Evolutionary conservation across 441 rosid genomes (phyloP), one percentile per base, ranked within the genome.

Genomic region (Manihot esculenta): DNA sequence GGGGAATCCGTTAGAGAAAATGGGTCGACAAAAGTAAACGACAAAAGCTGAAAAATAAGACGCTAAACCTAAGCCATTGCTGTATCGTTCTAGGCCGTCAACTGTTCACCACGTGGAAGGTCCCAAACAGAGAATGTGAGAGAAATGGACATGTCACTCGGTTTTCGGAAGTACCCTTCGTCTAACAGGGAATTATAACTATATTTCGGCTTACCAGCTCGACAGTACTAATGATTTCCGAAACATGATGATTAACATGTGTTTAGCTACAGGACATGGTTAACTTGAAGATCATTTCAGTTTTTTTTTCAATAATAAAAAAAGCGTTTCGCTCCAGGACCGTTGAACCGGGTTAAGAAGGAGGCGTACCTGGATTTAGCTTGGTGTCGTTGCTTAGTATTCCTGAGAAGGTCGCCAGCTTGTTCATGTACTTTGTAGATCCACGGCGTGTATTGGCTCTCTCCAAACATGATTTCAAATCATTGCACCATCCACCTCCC

Each of bases 401-500:
- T 70, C 99, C 99, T 0, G 89, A 82, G 82, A 94, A 94, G 60
- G 72, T 82, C 76, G 79, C 91, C n/a, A 67, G 63, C 67, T 89
- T 86, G 81, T 48, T 82, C 99, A 92, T 94, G 74, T 75, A 79
- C 73, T 67, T 86, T 7, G 97, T 86, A 20, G 99, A 94, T 68
- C 99, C 99, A 51, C 91, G 90, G 61, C 82, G 83, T 2, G 89
- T 88, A 35, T 79, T 72, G 69, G 97, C 85, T 86, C 99, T 78
- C 27, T 87, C 95, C 74, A 74, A 59, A 79, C 97, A 94, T 30
- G 97, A 89, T 75, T 68, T 71, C 55, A 90, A 68, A 77, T 92
- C 95, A 79, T 92, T 90, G 64, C 99, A 94, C 99, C 97, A 94
- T 70, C 97, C 97, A 72, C 99, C 99, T 79, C 99, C 97, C 99